Conservation (phyloP, 2,329 filamentous ascomycete genomes). For the Tolypocladium sp. region DNA sequence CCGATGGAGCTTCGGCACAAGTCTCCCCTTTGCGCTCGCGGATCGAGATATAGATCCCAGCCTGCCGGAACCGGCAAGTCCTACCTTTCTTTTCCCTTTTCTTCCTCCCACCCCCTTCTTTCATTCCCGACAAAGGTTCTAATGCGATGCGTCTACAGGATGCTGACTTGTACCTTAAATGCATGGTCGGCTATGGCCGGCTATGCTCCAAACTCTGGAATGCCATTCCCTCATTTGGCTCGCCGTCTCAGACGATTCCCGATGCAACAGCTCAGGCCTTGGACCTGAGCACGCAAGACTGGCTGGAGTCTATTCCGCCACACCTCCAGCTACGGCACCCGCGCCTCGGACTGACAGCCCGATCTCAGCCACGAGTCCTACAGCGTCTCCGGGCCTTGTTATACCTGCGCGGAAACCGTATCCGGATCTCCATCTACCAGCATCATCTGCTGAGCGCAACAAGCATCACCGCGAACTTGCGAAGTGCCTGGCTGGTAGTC, state of each 20-base stretch:
- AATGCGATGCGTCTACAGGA: constrained; percentile 10
- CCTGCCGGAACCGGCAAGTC: constrained; percentile 30
- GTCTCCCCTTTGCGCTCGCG: constrained; percentile 36
- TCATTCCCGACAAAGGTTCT: background rate
- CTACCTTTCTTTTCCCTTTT: background rate
- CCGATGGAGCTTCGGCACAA: constrained; percentile 42
- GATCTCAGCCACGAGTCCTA: constrained; percentile 22
- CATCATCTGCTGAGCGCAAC: constrained; percentile 26
- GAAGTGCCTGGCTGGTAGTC: constrained; percentile 26
- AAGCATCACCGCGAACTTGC: constrained; percentile 23
- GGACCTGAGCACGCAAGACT: constrained; percentile 32
- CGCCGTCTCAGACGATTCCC: constrained; percentile 21
- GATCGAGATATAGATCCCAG: constrained; percentile 40
- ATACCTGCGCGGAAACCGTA: constrained; percentile 32
- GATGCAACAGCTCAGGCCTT: constrained; percentile 28
- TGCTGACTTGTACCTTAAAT: constrained; percentile 29
- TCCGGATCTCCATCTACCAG: constrained; percentile 32
- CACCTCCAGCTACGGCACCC: constrained; percentile 28
- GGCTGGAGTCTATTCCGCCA: constrained; percentile 33
- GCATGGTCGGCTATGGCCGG: constrained; percentile 37
- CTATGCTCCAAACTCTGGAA: constrained; percentile 38
- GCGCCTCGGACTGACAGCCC: constrained; percentile 21
- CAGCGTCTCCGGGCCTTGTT: constrained; percentile 31
- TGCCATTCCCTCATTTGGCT: constrained; percentile 27
- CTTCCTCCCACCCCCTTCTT: background rate